Base-by-base conservation (phyloP, 75 land plant genomes). In the Cupressus sempervirens region DNA sequence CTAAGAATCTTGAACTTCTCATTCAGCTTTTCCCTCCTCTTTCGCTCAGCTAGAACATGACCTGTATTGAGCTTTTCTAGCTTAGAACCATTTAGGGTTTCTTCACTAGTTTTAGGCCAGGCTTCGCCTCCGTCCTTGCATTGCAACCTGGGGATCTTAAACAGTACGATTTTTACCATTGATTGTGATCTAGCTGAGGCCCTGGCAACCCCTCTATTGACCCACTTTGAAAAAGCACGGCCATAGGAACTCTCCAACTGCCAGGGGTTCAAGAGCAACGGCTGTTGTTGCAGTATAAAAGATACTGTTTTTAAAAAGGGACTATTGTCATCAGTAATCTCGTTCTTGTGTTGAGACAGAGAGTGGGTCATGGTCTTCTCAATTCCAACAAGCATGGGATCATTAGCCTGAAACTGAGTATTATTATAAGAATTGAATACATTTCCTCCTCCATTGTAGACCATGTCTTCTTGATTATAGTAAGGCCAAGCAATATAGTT, bases 21-120 rank as follows among this genome's bases (percentile, higher is more conserved):
- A 82, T 96, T 96, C 2, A 96, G 93, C 65, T 94, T 94, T 89
- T 96, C 96, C 35, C 96, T 90, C 70, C 96, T 88, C 43, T 93
- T 85, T 0, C 97, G 89, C 83, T 96, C 97, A 1, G 94, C 92
- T 0, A 94, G 87, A 30, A 93, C 96, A 82, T 96, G 96, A 80
- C 87, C 92, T 6, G 91, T 92, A 83, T 91, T 92, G 5, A 90
- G 86, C 73, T 93, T 93, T 2, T 94, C 96, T 46, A 92, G 90
- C 83, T 90, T 77, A 67, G 45, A 20, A 40, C 88, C 83, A 32
- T 80, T 85, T 38, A 86, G 75, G 15, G 76, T 26, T 68, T 53
- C 72, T 12, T 76, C 79, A 2, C 81, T 83, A 9, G 83, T 75
- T 45, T 89, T 90, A 36, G 88, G 85, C 43, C 89, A 88, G 41